phyloP scores from a whole-genome alignment of 805 yeast genomes.

The Debaryomyces hansenii region DNA sequence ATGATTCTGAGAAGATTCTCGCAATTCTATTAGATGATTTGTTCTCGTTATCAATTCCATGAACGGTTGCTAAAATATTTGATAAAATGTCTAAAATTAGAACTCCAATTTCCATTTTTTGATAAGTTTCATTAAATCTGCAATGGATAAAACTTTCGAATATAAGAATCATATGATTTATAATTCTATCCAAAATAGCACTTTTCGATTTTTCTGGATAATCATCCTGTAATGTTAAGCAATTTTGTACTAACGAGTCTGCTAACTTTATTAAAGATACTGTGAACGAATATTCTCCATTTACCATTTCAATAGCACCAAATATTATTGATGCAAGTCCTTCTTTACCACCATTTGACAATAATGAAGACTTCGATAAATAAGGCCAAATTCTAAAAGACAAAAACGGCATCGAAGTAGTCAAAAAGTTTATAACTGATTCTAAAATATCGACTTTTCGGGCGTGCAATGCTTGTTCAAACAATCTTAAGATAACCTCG shows the following conservation, averaged over 20 bases:
- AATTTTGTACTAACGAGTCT: constrained; percentile 51
- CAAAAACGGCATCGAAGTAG: constrained; percentile 45
- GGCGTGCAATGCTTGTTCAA: constrained; percentile 65
- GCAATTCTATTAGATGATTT: constrained; percentile 33
- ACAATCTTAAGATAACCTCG: constrained; percentile 62
- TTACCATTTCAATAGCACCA: constrained; percentile 71
- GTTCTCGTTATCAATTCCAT: constrained; percentile 52
- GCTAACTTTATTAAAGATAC: constrained; percentile 57
- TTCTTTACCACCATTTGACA: constrained; percentile 60
- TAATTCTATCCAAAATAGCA: constrained; percentile 54
- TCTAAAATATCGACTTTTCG: constrained; percentile 49
- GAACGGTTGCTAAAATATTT: constrained; percentile 51
- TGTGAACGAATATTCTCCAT: constrained; percentile 67
- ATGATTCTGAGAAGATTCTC: constrained; percentile 49
- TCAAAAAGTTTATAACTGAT: constrained; percentile 50
- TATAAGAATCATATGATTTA: constrained; percentile 58
- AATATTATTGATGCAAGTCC: constrained; percentile 62
- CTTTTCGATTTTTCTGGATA: constrained; percentile 33
- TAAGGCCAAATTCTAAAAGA: constrained; percentile 81
- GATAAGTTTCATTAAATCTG: constrained; percentile 56
- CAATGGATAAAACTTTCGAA: constrained; percentile 76
- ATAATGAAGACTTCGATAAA: constrained; percentile 62
- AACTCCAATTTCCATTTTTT: constrained; percentile 62
- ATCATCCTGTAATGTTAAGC: constrained; percentile 39
- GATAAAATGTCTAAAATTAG: constrained; percentile 54